Base-by-base conservation (phyloP, 352 stramenopile genomes). In the Globisporangium paddicum region DNA sequence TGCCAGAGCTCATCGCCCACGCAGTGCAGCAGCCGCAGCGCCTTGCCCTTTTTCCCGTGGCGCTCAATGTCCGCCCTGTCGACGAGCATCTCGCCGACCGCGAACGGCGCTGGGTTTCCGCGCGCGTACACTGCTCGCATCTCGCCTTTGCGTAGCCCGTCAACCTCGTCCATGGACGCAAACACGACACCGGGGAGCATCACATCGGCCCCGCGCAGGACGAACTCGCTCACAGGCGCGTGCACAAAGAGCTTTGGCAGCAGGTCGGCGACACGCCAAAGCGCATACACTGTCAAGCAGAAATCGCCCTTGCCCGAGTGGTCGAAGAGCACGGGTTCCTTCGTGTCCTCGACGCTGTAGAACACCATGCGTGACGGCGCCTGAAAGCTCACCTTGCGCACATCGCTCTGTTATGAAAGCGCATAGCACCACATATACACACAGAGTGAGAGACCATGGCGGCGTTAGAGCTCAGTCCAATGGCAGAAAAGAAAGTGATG, bases 181-280 rank as follows among this genome's bases (percentile, higher is more conserved):
- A 90, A 86, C 7, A 95, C 75, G 2, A 95, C 83, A 5, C 86
- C 86, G 0, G 86, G 86, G 37, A 93, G 67, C 86, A 95, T 95
- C 48, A 93, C 81, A 48, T 93, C 86, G 0, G 86, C 86, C 8
- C 86, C 86, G 34, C 83, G 76, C 25, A 95, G 62, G 37, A 93
- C 75, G 30, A 88, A 95, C 47, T 89, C 68, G 49, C 86, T 95
- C 66, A 91, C 86, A 3, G 82, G 82, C 11, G 82, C 81, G 54
- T 95, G 82, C 35, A 95, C 82, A 30, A 72, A 56, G 41, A 95
- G 56, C 26, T 63, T 52, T 8, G 82, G 83, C 37, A 95, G 62
- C 23, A 92, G 49, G 23, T 67, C 51, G 0, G 79, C 62, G 4
- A 63, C 58, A 1, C 63, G 58, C 86, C 86, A 95, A 10, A 95